phyloP scores from a whole-genome alignment of 2,329 filamentous ascomycete genomes.

The Fusarium poae region DNA sequence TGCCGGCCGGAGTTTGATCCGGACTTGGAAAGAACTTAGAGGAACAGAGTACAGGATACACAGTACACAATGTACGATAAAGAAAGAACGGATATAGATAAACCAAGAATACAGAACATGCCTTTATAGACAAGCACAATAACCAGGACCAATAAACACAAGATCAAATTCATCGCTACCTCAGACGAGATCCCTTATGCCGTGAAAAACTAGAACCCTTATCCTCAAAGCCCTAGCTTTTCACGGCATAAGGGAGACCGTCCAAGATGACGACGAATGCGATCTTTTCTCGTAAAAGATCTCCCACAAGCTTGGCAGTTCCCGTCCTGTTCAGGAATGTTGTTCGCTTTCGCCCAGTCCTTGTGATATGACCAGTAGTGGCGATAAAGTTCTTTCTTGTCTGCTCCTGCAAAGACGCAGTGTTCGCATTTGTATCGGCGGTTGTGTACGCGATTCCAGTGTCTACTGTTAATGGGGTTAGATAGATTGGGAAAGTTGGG shows the following conservation, averaged over 20 bases:
- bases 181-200: not conserved
- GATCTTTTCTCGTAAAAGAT: slow-evolving; percentile 19
- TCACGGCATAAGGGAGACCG: slow-evolving; percentile 23
- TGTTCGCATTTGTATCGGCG: slow-evolving; percentile 9
- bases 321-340: not conserved
- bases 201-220: not conserved
- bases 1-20: not conserved
- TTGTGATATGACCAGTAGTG: slow-evolving; percentile 35
- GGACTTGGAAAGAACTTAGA: not conserved
- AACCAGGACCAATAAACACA: not conserved
- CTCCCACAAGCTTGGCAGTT: slow-evolving; percentile 19
- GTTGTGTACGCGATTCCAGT: slow-evolving; percentile 14
- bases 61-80: not conserved
- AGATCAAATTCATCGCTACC: not conserved
- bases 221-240: slow-evolving; percentile 21
- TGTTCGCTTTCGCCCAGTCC: slow-evolving; percentile 4
- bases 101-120: not conserved
- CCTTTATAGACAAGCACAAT: not conserved
- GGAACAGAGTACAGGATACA: not conserved
- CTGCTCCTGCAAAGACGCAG: not conserved
- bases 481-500: not conserved
- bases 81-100: not conserved
- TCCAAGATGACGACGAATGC: slow-evolving; percentile 18
- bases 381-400: slow-evolving; percentile 15
- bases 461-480: slow-evolving; percentile 8